These are phyloP conservation scores for Pichia thaimueangensis DNA, from an alignment of 805 yeast species.

Conservation along the genomic window DNA sequence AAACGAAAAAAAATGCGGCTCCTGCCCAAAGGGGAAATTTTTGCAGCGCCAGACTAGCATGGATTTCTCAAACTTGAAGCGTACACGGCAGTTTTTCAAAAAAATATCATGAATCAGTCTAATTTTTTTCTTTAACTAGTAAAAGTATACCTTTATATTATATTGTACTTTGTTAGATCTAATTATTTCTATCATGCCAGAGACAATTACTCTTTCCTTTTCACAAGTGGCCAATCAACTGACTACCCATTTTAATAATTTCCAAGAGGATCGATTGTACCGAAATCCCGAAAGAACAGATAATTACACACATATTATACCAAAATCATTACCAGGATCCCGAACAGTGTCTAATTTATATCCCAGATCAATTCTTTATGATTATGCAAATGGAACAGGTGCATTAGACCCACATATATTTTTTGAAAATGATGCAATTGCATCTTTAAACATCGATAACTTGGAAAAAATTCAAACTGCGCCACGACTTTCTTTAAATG, in stretches of 20 bases:
- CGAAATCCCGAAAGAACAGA: neutral
- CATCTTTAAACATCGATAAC: slow-evolving; percentile 6
- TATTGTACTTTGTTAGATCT: no score
- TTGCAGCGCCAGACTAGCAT: no score
- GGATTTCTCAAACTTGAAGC: no score
- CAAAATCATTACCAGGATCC: slow-evolving; percentile 19
- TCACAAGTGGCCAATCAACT: slow-evolving; percentile 73
- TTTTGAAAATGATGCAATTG: slow-evolving; percentile 20
- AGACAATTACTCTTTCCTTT: slow-evolving; percentile 62
- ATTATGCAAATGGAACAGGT: slow-evolving; percentile 71
- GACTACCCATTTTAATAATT: slow-evolving; percentile 74
- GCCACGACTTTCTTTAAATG: slow-evolving; percentile 38
- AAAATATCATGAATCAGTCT: no score
- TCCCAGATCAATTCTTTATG: slow-evolving; percentile 85
- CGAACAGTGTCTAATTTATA: slow-evolving; percentile 49
- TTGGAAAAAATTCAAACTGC: slow-evolving; percentile 25
- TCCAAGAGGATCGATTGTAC: slow-evolving; percentile 64
- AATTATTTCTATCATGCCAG: slow-evolving; percentile 49
- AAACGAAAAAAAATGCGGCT: no score
- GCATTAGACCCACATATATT: slow-evolving; percentile 52
- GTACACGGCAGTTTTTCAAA: no score
- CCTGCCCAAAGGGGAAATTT: no score
- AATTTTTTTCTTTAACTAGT: no score
- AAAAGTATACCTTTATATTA: no score
- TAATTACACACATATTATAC: slow-evolving; percentile 1